phyloP scores from a whole-genome alignment of 1,284 basidiomycete species.

The Filobasidium uniguttulatum region DNA sequence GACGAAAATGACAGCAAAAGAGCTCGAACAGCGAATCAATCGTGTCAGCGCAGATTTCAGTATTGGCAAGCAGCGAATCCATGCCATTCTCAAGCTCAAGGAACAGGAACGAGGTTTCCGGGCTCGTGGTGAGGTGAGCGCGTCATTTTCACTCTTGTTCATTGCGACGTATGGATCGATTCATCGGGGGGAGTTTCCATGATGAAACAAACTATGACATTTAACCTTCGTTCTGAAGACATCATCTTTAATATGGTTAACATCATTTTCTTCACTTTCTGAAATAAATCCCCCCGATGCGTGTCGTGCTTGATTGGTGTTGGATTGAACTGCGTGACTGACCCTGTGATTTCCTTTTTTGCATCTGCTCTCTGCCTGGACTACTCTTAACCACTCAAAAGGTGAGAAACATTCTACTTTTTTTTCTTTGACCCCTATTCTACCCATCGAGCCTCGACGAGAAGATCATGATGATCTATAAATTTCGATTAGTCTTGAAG shows the following conservation, averaged over 20 bases:
- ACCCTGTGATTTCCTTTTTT: constrained; percentile 14
- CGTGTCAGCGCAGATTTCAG: constrained; percentile 27
- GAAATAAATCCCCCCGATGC: constrained; percentile 17
- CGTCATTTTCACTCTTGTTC: not conserved
- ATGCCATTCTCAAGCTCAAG: constrained; percentile 33
- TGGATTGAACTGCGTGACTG: not conserved
- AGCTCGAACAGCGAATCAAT: constrained; percentile 18
- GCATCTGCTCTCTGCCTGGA: constrained; percentile 5
- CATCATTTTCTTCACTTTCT: constrained; percentile 38
- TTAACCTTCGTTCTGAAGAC: constrained; percentile 38
- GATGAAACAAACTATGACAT: constrained; percentile 37
- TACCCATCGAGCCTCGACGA: not conserved
- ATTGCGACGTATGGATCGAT: not conserved
- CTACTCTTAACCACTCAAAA: constrained; percentile 11
- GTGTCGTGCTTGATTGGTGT: not conserved
- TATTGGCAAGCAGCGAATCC: constrained; percentile 31
- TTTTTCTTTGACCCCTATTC: constrained; percentile 7
- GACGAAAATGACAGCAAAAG: not conserved
- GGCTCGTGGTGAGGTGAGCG: constrained; percentile 29
- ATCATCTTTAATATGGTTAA: constrained; percentile 29
- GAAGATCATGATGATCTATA: constrained; percentile 27
- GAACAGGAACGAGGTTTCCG: constrained; percentile 28
- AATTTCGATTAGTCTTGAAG: constrained; percentile 39
- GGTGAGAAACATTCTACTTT: constrained; percentile 24
- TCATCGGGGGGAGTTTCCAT: constrained; percentile 6